phyloP scores from a whole-genome alignment of 2,329 filamentous ascomycete species.

The Diaporthe velutina region DNA sequence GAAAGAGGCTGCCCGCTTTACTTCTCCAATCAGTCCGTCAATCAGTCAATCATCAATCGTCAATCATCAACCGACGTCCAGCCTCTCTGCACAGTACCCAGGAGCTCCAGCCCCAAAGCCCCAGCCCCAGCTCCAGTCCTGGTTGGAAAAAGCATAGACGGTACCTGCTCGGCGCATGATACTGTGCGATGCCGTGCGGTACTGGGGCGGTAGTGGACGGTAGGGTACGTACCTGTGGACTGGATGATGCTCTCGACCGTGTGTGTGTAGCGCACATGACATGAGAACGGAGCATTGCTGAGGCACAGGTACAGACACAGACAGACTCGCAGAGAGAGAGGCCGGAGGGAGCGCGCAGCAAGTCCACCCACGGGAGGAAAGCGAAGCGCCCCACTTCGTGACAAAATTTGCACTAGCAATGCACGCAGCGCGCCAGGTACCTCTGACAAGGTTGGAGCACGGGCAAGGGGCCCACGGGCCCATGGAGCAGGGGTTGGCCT shows the following conservation, averaged over 20 bases:
- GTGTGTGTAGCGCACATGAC: not conserved
- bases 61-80: conserved; percentile 7
- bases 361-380: conserved; percentile 14
- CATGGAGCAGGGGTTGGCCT: conserved; percentile 14
- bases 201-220: not conserved
- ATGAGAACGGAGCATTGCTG: conserved; percentile 9
- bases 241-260: conserved; percentile 13
- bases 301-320: not conserved
- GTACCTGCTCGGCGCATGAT: not conserved
- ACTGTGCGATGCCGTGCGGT: not conserved
- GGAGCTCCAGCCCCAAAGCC: conserved; percentile 1
- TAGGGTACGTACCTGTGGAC: conserved; percentile 1
- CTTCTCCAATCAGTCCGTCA: conserved; percentile 15
- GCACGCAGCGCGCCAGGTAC: conserved; percentile 13
- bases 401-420: conserved; percentile 27
- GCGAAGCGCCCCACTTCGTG: conserved; percentile 10
- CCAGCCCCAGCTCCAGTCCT: conserved; percentile 11
- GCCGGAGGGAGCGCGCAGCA: not conserved
- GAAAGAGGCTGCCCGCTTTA: conserved; percentile 11
- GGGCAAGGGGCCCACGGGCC: conserved; percentile 11
- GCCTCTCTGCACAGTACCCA: conserved; percentile 12
- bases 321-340: not conserved
- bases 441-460: conserved; percentile 11
- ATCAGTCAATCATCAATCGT: conserved; percentile 22
- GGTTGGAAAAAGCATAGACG: conserved; percentile 1